Conservation (phyloP, 2,329 filamentous ascomycete genomes). For the Lachnellula willkommii region DNA sequence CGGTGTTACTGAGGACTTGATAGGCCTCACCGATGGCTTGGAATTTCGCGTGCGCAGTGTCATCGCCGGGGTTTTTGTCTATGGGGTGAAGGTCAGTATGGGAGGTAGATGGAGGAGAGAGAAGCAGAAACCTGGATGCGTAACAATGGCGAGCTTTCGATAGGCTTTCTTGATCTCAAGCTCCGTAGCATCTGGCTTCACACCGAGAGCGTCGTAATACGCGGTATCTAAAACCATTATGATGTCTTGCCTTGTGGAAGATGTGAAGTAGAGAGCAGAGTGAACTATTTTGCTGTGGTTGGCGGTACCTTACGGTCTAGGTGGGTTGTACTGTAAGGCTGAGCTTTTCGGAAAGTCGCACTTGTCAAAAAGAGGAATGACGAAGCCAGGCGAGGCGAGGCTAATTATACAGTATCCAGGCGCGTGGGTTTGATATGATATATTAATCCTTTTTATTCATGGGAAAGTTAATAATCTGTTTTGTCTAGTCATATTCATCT, state of each 20-base stretch:
- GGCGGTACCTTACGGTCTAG: background rate
- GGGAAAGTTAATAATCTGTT: too few species aligned
- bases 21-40: constrained; percentile 75
- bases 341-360: constrained; percentile 7
- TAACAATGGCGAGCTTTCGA: constrained; percentile 86
- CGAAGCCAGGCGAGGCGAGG: constrained; percentile 13
- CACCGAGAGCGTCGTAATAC: constrained; percentile 66
- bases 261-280: background rate
- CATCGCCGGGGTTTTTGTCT: constrained; percentile 98
- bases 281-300: background rate
- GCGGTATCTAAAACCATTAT: constrained; percentile 31
- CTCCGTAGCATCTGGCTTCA: constrained; percentile 77
- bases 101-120: background rate
- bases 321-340: constrained; percentile 9
- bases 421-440: background rate
- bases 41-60: constrained; percentile 88
- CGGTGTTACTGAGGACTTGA: constrained; percentile 78
- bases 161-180: constrained; percentile 97
- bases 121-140: constrained; percentile 50
- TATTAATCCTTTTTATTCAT: background rate
- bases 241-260: background rate
- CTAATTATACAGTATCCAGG: constrained; percentile 5
- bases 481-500: background rate
- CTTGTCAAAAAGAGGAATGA: constrained; percentile 8
- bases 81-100: constrained; percentile 7